Evolutionary conservation across 2,329 filamentous ascomycete species (phyloP).

Genomic region (Xylariaceae sp.): DNA sequence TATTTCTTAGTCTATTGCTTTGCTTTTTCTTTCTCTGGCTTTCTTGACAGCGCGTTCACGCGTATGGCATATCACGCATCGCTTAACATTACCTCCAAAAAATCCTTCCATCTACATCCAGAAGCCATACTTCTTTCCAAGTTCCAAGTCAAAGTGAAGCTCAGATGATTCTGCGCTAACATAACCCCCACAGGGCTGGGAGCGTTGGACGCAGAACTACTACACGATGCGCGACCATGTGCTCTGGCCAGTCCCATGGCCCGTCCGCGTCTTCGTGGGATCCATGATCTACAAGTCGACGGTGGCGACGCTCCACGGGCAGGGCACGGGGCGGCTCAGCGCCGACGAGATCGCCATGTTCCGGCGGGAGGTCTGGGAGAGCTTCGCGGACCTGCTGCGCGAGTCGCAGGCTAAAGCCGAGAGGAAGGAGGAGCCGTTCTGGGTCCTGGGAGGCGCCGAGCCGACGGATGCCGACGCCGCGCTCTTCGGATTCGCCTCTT

Average conservation of each 20-base stretch:
- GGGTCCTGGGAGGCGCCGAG: conserved; percentile 58
- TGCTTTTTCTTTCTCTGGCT: too few relatives aligned
- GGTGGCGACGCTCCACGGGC: conserved; percentile 56
- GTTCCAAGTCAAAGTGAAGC: too few relatives aligned
- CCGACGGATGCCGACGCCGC: conserved; percentile 65
- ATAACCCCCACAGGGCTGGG: conserved; percentile 46
- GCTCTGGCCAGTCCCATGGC: conserved; percentile 58
- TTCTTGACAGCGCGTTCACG: too few relatives aligned
- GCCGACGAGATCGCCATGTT: conserved; percentile 55
- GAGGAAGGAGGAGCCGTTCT: conserved; percentile 53
- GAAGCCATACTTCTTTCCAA: too few relatives aligned
- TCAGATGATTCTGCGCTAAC: too few relatives aligned
- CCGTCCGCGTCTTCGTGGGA: conserved; percentile 58
- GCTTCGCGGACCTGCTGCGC: conserved; percentile 53
- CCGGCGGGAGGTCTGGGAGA: conserved; percentile 60
- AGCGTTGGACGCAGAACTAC: conserved; percentile 67
- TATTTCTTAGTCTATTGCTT: not conserved
- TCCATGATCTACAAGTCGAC: conserved; percentile 53
- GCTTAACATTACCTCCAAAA: not conserved
- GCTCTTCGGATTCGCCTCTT: conserved; percentile 64
- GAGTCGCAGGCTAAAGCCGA: conserved; percentile 36
- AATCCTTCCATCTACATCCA: too few relatives aligned
- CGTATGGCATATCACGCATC: too few relatives aligned
- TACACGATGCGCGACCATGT: conserved; percentile 61
- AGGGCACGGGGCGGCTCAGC: conserved; percentile 61